A percentile compares a stretch with the other conserved stretches of the same genome.
These are phyloP conservation scores for Cladophialophora carrionii DNA, from an alignment of 2,329 filamentous ascomycete species.

Conservation along the genomic window DNA sequence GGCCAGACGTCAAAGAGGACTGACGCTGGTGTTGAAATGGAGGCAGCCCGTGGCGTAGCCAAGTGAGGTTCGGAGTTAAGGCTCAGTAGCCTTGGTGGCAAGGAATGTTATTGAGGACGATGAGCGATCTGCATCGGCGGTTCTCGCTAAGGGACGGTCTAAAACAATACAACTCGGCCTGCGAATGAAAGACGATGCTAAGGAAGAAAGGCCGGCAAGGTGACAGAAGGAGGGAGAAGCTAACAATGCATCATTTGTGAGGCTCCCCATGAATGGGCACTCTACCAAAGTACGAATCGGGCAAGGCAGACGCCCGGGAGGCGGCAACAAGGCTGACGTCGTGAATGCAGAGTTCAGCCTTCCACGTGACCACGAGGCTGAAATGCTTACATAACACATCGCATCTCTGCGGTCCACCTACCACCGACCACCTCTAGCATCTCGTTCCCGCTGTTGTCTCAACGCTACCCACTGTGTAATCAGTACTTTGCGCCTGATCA, in stretches of 20 bases:
- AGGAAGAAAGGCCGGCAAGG: slow-evolving; percentile 9
- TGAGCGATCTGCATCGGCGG: background rate
- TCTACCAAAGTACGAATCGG: background rate
- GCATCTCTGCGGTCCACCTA: background rate
- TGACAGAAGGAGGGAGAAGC: slow-evolving; percentile 14
- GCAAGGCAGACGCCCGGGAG: slow-evolving; percentile 5
- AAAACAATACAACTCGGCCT: background rate
- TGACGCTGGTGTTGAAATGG: background rate
- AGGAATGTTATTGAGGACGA: slow-evolving; percentile 16
- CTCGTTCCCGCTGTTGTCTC: background rate
- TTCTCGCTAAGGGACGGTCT: background rate
- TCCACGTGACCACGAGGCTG: background rate
- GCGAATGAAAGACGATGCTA: slow-evolving; percentile 4
- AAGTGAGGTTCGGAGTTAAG: background rate
- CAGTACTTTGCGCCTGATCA: background rate
- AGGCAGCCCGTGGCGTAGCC: background rate
- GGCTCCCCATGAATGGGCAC: background rate
- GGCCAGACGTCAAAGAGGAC: slow-evolving; percentile 1
- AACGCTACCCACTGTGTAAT: background rate
- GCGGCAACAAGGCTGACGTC: slow-evolving; percentile 24
- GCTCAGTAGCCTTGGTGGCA: slow-evolving; percentile 19
- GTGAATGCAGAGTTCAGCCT: background rate
- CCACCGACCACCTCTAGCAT: background rate
- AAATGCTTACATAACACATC: background rate
- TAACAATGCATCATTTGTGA: slow-evolving; percentile 3